Base-by-base conservation (phyloP, 805 yeast species). In the Clavispora fructus region DNA sequence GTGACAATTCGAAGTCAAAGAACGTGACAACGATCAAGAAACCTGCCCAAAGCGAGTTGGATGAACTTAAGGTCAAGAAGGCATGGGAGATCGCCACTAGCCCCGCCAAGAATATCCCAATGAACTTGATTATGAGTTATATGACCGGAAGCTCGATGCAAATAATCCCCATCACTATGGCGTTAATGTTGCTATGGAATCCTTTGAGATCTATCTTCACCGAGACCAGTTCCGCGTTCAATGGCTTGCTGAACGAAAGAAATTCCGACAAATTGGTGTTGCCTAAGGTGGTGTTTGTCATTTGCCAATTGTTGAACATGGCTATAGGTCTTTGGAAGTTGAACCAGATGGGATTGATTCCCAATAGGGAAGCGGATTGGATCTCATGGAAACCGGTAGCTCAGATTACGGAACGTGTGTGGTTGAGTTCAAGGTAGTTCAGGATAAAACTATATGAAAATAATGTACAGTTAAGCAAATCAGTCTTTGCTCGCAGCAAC, bases 91-190 rank as follows among this genome's bases (percentile, higher is more conserved):
- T 87, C 33, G 95, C 97, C 2, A 65, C 78, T 13, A 80, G 82
- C 1, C 97, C 97, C 0, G 87, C 89, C 2, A 92, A 90, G 61
- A 58, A 64, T 16, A 76, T 94, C n/a, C 96, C 97, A 7, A 86
- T 89, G 95, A 94, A 88, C 59, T 64, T 87, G 42, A 69, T 88
- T 41, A 88, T 92, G 96, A 82, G 89, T 50, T 94, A 88, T 63
- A 87, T 92, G 88, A 82, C 96, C 0, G 98, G 98, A 29, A 85
- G 85, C 57, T 79, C 95, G 4, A 69, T 94, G 26, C 98, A 94
- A 58, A 75, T 92, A 54, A 89, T 92, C 52, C 94, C 97, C 4
- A 85, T 92, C 40, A 83, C 90, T 68, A 91, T 90, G 87, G 85
- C 96, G 0, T 62, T 87, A 27, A 88, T 85, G 88, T 71, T 92